A percentile compares a stretch with the other conserved stretches of the same genome.
Conservation (phyloP, 1,139 yeast genomes). For the Kodamaea plutei region DNA sequence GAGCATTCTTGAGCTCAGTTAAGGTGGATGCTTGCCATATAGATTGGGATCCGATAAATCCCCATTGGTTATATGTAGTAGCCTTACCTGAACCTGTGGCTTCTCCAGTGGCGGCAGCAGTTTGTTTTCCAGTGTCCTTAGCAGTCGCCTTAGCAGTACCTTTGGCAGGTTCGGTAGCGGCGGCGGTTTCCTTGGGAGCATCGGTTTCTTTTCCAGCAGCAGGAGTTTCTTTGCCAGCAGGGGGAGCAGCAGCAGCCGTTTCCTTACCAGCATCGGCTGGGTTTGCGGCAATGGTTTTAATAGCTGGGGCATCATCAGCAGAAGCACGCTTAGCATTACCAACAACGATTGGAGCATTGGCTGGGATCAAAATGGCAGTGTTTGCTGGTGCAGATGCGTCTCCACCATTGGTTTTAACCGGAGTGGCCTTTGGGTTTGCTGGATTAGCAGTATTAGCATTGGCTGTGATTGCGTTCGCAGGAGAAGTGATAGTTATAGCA, state of each 20-base stretch:
- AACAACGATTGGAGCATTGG: not conserved
- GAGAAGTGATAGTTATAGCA: not conserved
- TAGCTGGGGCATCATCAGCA: conserved; percentile 1
- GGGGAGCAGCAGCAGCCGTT: conserved; percentile 12
- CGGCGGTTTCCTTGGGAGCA: conserved; percentile 18
- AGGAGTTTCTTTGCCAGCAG: not conserved
- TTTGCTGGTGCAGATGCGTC: not conserved
- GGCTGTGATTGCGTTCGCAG: conserved; percentile 1
- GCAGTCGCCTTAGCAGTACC: conserved; percentile 17
- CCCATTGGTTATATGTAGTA: conserved; percentile 37
- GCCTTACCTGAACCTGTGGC: conserved; percentile 14
- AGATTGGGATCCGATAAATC: conserved; percentile 41
- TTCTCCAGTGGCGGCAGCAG: conserved; percentile 9
- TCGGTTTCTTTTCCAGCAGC: conserved; percentile 12
- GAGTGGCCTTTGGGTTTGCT: conserved; percentile 1
- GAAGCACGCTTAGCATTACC: conserved; percentile 2
- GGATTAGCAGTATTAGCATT: not conserved
- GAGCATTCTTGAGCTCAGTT: conserved; percentile 9
- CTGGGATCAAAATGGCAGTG: not conserved
- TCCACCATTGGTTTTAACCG: not conserved
- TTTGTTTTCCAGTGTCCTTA: conserved; percentile 10
- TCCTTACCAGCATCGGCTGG: conserved; percentile 13
- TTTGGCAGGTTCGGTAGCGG: conserved; percentile 15
- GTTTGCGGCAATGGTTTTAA: not conserved
- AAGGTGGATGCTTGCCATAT: conserved; percentile 25